Percentiles rank a stretch among this genome's conserved stretches.
phyloP scores from a whole-genome alignment of 345 rosid species.

The Ceriops zippeliana region DNA sequence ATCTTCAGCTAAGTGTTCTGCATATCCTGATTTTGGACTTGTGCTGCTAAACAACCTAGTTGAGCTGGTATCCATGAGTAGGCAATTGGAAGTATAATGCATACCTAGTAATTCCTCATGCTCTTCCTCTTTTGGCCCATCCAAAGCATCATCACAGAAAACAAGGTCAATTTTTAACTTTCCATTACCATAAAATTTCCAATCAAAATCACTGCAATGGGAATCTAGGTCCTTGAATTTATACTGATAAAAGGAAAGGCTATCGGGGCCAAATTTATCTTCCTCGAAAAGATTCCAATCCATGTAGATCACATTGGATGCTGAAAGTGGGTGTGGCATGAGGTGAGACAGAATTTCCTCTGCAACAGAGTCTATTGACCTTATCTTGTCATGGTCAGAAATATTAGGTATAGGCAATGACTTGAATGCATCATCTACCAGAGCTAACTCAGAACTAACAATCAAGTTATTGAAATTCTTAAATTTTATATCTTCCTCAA shows the following conservation, averaged over 20 bases:
- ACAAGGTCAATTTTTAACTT: conserved; percentile 50
- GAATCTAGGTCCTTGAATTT: conserved; percentile 39
- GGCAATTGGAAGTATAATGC: conserved; percentile 28
- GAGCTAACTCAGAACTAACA: conserved; percentile 64
- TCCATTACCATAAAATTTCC: conserved; percentile 37
- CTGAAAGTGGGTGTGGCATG: conserved; percentile 48
- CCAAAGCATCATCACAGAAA: conserved; percentile 44
- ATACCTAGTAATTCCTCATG: conserved; percentile 32
- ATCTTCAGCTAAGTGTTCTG: conserved; percentile 29
- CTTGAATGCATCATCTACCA: conserved; percentile 65
- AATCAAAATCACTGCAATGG: conserved; percentile 30
- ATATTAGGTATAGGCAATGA: conserved; percentile 72
- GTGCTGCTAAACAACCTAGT: conserved; percentile 22
- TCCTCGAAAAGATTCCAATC: conserved; percentile 76
- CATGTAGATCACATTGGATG: conserved; percentile 80
- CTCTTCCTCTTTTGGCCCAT: conserved; percentile 31
- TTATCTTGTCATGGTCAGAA: conserved; percentile 37
- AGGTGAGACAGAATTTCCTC: conserved; percentile 43
- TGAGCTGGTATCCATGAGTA: conserved; percentile 28
- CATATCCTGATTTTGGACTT: conserved; percentile 29
- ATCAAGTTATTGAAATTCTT: conserved; percentile 65
- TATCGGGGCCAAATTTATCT: conserved; percentile 38
- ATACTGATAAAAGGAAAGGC: conserved; percentile 28
- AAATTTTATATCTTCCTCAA: conserved; percentile 56
- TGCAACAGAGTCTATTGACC: conserved; percentile 37